Conservation (phyloP, 352 stramenopile species). For the Pythium biforme region DNA sequence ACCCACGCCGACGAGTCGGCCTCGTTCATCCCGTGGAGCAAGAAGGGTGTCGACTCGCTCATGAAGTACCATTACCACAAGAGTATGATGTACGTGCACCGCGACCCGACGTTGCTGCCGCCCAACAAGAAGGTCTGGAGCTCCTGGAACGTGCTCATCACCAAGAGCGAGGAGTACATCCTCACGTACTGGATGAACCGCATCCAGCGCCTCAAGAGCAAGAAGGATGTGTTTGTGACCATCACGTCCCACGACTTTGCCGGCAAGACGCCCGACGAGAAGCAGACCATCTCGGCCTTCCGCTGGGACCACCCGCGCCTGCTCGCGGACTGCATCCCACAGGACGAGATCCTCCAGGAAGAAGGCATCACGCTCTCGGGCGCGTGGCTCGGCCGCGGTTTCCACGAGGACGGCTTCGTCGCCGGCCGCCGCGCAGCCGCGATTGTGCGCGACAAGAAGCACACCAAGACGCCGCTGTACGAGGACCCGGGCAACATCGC, state of each 20-base stretch:
- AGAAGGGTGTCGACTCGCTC: slow-evolving; percentile 58
- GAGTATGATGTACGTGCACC: slow-evolving; percentile 87
- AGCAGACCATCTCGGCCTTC: slow-evolving; percentile 69
- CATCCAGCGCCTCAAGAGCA: slow-evolving; percentile 84
- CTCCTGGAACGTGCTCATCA: slow-evolving; percentile 87
- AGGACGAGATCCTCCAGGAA: slow-evolving; percentile 85
- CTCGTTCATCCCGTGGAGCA: slow-evolving; percentile 69
- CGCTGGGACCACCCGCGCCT: slow-evolving; percentile 84
- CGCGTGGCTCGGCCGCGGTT: slow-evolving; percentile 77
- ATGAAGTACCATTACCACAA: slow-evolving; percentile 87
- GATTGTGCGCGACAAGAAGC: slow-evolving; percentile 77
- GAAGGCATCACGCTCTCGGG: slow-evolving; percentile 82
- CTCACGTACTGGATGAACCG: slow-evolving; percentile 91
- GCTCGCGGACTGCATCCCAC: slow-evolving; percentile 79
- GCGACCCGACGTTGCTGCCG: slow-evolving; percentile 71
- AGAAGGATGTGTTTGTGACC: slow-evolving; percentile 86
- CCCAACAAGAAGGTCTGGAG: slow-evolving; percentile 78
- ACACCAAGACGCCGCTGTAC: slow-evolving; percentile 71
- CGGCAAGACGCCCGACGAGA: slow-evolving; percentile 49
- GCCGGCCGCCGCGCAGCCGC: slow-evolving; percentile 72
- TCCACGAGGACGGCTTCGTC: slow-evolving; percentile 88
- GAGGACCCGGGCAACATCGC: slow-evolving; percentile 83
- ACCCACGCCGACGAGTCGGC: slow-evolving; percentile 80
- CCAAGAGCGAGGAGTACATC: slow-evolving; percentile 80
- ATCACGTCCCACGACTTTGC: slow-evolving; percentile 80